Evolutionary conservation across 495 filamentous ascomycete species (phyloP).

Genomic region (Umbilicaria muhlenbergii): DNA sequence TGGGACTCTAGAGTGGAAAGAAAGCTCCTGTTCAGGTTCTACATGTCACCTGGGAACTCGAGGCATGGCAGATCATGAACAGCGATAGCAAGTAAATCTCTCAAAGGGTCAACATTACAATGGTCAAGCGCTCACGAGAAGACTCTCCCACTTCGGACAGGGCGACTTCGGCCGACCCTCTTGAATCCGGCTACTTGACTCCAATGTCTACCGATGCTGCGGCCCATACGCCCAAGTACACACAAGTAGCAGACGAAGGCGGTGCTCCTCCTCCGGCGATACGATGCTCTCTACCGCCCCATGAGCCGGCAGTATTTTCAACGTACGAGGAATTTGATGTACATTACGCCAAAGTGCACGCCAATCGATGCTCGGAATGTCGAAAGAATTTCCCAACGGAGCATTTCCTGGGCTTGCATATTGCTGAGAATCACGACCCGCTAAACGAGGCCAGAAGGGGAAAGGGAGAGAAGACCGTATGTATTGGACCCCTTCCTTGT

Average conservation of each 20-base stretch:
- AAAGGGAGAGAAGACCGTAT: constrained; percentile 73
- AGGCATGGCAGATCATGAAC: neutral
- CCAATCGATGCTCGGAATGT: constrained; percentile 73
- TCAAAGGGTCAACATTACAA: constrained; percentile 21
- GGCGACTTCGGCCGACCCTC: constrained; percentile 5
- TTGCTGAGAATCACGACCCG: constrained; percentile 83
- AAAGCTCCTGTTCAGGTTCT: too few species aligned
- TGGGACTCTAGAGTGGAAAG: too few species aligned
- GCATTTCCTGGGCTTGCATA: constrained; percentile 66
- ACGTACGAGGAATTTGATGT: constrained; percentile 73
- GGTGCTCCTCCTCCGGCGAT: constrained; percentile 26
- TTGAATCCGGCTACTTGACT: constrained; percentile 14
- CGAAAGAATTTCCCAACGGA: constrained; percentile 60
- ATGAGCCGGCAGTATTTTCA: constrained; percentile 52
- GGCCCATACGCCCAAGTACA: constrained; percentile 13
- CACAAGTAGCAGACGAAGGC: constrained; percentile 8
- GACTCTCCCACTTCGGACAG: constrained; percentile 22
- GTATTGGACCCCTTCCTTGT: constrained; percentile 12
- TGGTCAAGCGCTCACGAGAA: constrained; percentile 47
- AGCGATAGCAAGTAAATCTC: constrained; percentile 4
- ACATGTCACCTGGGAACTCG: too few species aligned
- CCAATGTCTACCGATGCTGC: constrained; percentile 8
- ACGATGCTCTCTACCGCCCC: constrained; percentile 68
- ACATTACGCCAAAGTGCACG: constrained; percentile 69
- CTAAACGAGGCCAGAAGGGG: constrained; percentile 54